Percentiles rank a stretch among this genome's conserved stretches.
These are phyloP conservation scores for Cudoniella acicularis DNA, from an alignment of 495 filamentous ascomycete genomes.

Conservation along the genomic window DNA sequence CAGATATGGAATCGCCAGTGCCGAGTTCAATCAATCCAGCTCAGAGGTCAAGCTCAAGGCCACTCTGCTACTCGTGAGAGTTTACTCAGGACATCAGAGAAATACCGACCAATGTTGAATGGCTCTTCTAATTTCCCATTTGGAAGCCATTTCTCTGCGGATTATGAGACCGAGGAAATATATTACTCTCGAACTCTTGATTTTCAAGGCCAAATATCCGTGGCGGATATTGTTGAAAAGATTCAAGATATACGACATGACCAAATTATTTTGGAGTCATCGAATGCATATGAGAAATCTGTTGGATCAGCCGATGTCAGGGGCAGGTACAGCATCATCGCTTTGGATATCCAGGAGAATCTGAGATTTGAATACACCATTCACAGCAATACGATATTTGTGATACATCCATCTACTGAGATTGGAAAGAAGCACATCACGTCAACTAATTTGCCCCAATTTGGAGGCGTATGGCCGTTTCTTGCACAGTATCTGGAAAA, in stretches of 20 bases:
- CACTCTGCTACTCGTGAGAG: slow-evolving; percentile 16
- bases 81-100: slow-evolving; percentile 11
- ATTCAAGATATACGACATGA: slow-evolving; percentile 11
- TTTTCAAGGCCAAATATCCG: slow-evolving; percentile 3
- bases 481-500: slow-evolving; percentile 55
- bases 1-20: slow-evolving; percentile 45
- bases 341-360: slow-evolving; percentile 48
- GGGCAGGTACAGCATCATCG: slow-evolving; percentile 67
- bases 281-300: slow-evolving; percentile 18
- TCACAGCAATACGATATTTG: slow-evolving; percentile 35
- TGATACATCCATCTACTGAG: slow-evolving; percentile 24
- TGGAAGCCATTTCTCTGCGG: slow-evolving; percentile 11
- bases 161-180: neutral
- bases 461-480: slow-evolving; percentile 50
- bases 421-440: too few species aligned
- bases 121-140: neutral
- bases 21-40: neutral
- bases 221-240: slow-evolving; percentile 18
- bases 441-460: slow-evolving; percentile 30
- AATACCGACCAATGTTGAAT: slow-evolving; percentile 1
- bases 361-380: slow-evolving; percentile 50
- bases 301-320: slow-evolving; percentile 33
- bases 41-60: slow-evolving; percentile 1
- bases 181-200: slow-evolving; percentile 10
- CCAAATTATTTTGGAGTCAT: slow-evolving; percentile 25